Evolutionary conservation across 441 rosid genomes (phyloP), one percentile per base, ranked within the genome.

Genomic region (Gossypium trilobum): DNA sequence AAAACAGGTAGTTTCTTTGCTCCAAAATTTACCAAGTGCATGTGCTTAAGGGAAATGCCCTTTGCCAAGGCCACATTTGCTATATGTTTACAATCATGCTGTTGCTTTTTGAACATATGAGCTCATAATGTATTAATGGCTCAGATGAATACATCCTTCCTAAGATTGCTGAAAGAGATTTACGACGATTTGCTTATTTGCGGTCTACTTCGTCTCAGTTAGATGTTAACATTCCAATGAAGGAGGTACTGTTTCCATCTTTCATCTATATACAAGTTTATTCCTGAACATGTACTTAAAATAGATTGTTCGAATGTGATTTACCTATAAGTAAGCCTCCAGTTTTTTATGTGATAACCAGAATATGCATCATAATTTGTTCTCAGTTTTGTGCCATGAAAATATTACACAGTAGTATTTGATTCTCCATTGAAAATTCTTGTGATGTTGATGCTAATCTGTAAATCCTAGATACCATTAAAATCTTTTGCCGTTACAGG

Each of bases 71-170:
- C 58, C 62, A 60, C 16, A 61, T 50, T 50, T 50, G 6, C 20
- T 50, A 11, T 72, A 27, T 51, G 25, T 29, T 29, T 70, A 13
- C 3, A 17, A 31, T 16, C 36, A 36, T 70, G 63, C 54, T 11
- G 31, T 57, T 57, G 25, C 20, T 5, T 11, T 44, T 52, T 68
- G 36, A 16, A 19, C 22, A 13, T 11, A 10, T 56, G 3, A 52
- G 1, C n/a, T 36, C 22, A 39, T 63, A 14, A 3, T 7, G 50
- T 74, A 14, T 82, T 13, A 36, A 67, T 77, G 36, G 13, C 20
- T 69, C 83, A 92, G 99, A 94, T 80, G 97, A 90, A 76, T 92
- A 90, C 78, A 81, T 91, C 76, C 96, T 94, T 78, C 91, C 97
- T 22, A 94, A 86, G 86, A 83, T 92, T 79, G 99, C 96, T 72